phyloP scores from a whole-genome alignment of 106 monocot genomes.

The Gastrodia elata region DNA sequence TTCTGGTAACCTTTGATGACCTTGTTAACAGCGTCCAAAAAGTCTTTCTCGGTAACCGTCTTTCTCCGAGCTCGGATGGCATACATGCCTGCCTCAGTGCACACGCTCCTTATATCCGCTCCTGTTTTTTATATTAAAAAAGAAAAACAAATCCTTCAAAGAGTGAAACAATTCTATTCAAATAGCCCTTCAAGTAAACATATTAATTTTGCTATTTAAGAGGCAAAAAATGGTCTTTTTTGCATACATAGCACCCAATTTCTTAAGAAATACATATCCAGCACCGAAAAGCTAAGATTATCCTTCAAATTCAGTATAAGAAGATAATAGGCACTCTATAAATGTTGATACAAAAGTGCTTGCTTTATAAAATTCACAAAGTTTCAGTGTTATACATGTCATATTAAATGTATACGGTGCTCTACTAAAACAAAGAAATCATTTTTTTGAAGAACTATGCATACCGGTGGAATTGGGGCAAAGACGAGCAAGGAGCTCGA shows the following conservation, averaged over 20 bases:
- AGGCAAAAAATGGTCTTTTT: not conserved
- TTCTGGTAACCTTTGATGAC: constrained; percentile 98
- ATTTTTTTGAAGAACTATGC: too few relatives aligned
- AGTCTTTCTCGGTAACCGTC: constrained; percentile 95
- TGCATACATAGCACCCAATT: too few relatives aligned
- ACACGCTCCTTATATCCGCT: constrained; percentile 93
- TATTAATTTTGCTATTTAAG: not conserved
- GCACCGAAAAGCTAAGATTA: too few relatives aligned
- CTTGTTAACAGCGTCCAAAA: constrained; percentile 92
- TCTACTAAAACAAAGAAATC: too few relatives aligned
- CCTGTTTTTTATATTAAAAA: constrained; percentile 41
- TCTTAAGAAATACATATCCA: too few relatives aligned
- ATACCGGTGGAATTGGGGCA: constrained; percentile 97
- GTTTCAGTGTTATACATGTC: too few relatives aligned
- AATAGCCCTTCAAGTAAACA: not conserved
- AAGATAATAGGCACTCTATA: too few relatives aligned
- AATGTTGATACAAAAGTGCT: too few relatives aligned
- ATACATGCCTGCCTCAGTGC: constrained; percentile 96
- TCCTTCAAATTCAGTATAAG: too few relatives aligned
- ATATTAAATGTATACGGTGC: too few relatives aligned
- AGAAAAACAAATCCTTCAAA: not conserved
- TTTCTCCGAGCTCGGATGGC: constrained; percentile 90
- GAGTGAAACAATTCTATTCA: not conserved
- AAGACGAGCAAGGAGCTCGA: constrained; percentile 94
- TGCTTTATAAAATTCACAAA: too few relatives aligned